Base-by-base conservation (phyloP, 495 filamentous ascomycete species). In the Chaetomium tenue region DNA sequence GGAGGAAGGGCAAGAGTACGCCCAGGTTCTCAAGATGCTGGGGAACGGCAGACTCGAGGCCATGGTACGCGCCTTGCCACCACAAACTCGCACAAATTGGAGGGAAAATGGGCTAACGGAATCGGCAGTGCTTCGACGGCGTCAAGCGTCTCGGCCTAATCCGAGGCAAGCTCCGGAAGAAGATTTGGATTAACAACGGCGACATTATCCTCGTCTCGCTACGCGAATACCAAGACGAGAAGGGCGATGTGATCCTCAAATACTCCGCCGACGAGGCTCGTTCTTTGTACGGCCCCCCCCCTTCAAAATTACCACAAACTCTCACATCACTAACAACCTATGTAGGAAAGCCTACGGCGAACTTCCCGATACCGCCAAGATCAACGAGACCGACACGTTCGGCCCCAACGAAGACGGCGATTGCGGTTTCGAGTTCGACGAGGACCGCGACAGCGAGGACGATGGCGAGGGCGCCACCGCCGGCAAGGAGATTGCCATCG, bases 1-100 rank as follows among this genome's bases (percentile, higher is more conserved):
- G 79, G 94, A 98, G 77, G 94, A 98, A 71, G 94, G 94, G 67
- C 94, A 98, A 85, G 94, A 98, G 82, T 98, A 98, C 76, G 94
- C 94, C 30, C 94, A 98, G 82, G 94, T 97, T 73, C 81, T 97
- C 67, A 97, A 97, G 84, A 98, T 98, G 94, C 84, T 97, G 53
- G 94, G 94, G 59, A 98, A 98, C 84, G 94, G 94, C 70, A 91
- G 94, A 64, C 86, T 98, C 46, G 93, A 98, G 81, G 93, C 93
- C 37, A 71, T 73, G 71, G 72, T 74, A 68, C 52, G 70, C 44
- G 20, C 9, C 13, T 8, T 23, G 40, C 40, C 40, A 44, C 40
- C 33, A 55, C 39, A 37, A 33, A 39, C 30, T 15, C 22, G 1
- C 20, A 54, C 44, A 54, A 28, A 13, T 22, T 30, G 60, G 15